These are phyloP conservation scores for Blumeria hordei DNA, from an alignment of 2,329 filamentous ascomycete species.

Conservation along the genomic window DNA sequence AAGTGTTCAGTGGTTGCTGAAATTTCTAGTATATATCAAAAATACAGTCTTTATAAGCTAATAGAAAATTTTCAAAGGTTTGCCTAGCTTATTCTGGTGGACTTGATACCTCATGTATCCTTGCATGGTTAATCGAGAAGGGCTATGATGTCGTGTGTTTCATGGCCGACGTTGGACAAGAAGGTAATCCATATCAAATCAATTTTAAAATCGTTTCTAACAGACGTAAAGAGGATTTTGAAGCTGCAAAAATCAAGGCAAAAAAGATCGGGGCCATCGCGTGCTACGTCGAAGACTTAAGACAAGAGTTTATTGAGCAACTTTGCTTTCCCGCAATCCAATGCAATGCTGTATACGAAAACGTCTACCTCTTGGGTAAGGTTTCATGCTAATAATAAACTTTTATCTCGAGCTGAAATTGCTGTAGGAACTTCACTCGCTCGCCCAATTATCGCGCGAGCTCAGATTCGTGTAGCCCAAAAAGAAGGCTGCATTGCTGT, in stretches of 20 bases:
- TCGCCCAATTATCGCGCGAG: constrained; percentile 44
- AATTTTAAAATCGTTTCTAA: background rate
- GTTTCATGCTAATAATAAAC: background rate
- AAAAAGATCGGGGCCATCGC: constrained; percentile 18
- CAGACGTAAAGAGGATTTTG: constrained; percentile 35
- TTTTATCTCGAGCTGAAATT: background rate
- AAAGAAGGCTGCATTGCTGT: constrained; percentile 27
- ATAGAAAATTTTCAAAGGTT: constrained; percentile 11
- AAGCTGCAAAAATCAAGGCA: constrained; percentile 49
- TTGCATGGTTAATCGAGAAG: constrained; percentile 23
- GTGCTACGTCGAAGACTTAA: constrained; percentile 32
- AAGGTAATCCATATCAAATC: constrained; percentile 15
- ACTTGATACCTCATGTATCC: constrained; percentile 21
- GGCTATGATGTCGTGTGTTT: constrained; percentile 24
- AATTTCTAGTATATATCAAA: background rate
- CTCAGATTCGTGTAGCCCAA: constrained; percentile 31
- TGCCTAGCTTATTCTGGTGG: constrained; percentile 21
- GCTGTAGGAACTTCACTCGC: constrained; percentile 32
- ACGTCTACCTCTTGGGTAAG: constrained; percentile 32
- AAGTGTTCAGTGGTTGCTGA: too few relatives aligned
- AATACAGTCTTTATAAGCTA: background rate
- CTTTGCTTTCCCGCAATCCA: constrained; percentile 52
- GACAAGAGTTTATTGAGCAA: constrained; percentile 55
- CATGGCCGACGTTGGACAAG: constrained; percentile 50
- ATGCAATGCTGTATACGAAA: constrained; percentile 47